Conservation (phyloP, 164 flowering plant genomes). For the Vitis rupestris region DNA sequence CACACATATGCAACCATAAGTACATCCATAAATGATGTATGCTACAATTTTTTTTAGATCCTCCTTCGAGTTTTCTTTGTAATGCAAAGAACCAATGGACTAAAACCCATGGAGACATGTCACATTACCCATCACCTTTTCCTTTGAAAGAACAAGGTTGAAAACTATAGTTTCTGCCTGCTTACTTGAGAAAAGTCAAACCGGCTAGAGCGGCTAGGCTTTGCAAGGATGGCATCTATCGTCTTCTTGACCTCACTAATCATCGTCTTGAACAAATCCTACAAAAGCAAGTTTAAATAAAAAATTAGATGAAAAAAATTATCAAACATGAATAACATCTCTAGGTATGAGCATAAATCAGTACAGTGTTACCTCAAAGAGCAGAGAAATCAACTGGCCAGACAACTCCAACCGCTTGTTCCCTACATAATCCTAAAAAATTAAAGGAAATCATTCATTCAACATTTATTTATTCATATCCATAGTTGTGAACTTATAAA, state of each 20-base stretch:
- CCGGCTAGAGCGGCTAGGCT: constrained; percentile 46
- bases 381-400: constrained; percentile 81
- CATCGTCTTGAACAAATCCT: constrained; percentile 96
- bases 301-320: neutral
- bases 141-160: too few relatives aligned
- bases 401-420: constrained; percentile 95
- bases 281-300: too few relatives aligned
- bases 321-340: neutral
- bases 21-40: too few relatives aligned
- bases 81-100: too few relatives aligned
- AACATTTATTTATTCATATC: too few relatives aligned
- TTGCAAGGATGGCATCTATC: constrained; percentile 35
- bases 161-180: constrained; percentile 3
- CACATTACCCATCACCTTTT: too few relatives aligned
- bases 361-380: constrained; percentile 68
- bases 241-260: constrained; percentile 33
- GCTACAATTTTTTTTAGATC: too few relatives aligned
- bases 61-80: too few relatives aligned
- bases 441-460: neutral
- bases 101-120: too few relatives aligned
- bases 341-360: neutral
- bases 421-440: constrained; percentile 89
- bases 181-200: constrained; percentile 60
- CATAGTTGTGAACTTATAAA: too few relatives aligned
- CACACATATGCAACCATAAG: too few relatives aligned